Evolutionary conservation across 202 grass and related monocot genomes (phyloP), one percentile per base, ranked within the genome.

Genomic region (Brachypodium distachyon): DNA sequence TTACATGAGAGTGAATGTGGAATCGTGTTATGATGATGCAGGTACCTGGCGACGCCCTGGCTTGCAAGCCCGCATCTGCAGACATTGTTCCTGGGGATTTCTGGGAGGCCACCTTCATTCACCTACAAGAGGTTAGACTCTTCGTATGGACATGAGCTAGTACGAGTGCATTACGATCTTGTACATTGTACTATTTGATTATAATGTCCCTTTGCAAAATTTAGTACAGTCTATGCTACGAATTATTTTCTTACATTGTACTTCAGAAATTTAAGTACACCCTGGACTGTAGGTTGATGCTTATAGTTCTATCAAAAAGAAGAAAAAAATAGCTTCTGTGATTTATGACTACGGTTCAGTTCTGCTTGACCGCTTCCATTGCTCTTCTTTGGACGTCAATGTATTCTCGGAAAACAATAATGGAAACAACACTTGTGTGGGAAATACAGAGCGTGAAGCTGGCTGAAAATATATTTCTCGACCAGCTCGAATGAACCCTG

Each of bases 31-130:
- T 59, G 34, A 67, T 17, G 31, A 49, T 58, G 19, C 40, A 97
- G 91, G 82, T 97, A 94, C 58, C 82, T 90, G 58, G 86, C 78
- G 14, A 97, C 91, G 1, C 91, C 85, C 47, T 92, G 95, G 95
- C 83, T 94, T 11, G 89, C 87, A 11, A 94, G 95, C 82, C 91
- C 87, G 1, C 89, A 98, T 82, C 71, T 98, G 57, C 91, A 98
- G 87, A 98, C 91, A 40, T 76, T 88, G 63, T 94, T 98, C 79
- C 64, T 98, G 34, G 88, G 84, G 37, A 94, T 94, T 51, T 86
- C 74, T 3, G 89, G 95, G 52, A 87, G 74, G 28, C 89, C 91
- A 1, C 91, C 95, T 29, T 79, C 42, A 5, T 77, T 92, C 70
- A 82, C 77, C 7, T 90, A 98, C 51, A 92, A 81, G 50, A 98